Evolutionary conservation across 2,329 filamentous ascomycete genomes (phyloP).

Genomic region (Aspergillus versicolor): DNA sequence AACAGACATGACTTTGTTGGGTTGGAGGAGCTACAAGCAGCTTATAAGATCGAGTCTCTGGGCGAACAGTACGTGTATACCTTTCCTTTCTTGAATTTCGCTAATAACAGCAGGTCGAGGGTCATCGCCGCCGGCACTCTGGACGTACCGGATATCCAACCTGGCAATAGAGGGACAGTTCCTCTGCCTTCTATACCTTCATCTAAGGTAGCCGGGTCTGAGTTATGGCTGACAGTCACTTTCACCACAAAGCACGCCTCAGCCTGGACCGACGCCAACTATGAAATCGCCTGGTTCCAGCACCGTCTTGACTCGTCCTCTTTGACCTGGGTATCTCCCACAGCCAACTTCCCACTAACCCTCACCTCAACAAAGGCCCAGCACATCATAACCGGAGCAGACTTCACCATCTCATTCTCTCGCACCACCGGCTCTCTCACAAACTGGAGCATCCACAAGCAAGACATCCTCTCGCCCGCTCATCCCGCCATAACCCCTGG

Average conservation of each 20-base stretch:
- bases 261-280: slow-evolving; percentile 56
- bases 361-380: neutral
- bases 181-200: neutral
- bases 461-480: neutral
- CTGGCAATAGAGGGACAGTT: neutral
- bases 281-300: slow-evolving; percentile 15
- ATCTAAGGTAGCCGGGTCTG: slow-evolving; percentile 25
- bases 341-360: neutral
- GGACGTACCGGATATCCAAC: neutral
- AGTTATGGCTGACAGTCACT: slow-evolving; percentile 25
- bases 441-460: neutral
- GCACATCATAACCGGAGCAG: slow-evolving; percentile 6
- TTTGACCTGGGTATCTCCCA: neutral
- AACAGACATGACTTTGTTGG: slow-evolving; percentile 54
- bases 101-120: neutral
- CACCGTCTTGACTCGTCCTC: slow-evolving; percentile 1
- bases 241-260: slow-evolving; percentile 42
- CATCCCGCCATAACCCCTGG: slow-evolving; percentile 7
- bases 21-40: slow-evolving; percentile 21
- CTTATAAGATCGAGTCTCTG: neutral
- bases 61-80: slow-evolving; percentile 32
- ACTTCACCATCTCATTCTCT: slow-evolving; percentile 12
- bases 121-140: slow-evolving; percentile 1
- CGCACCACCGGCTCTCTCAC: slow-evolving; percentile 7
- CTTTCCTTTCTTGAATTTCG: accelerated